Conservation (phyloP, 371 early-diverging fungal species). For the Mucor indicus region DNA sequence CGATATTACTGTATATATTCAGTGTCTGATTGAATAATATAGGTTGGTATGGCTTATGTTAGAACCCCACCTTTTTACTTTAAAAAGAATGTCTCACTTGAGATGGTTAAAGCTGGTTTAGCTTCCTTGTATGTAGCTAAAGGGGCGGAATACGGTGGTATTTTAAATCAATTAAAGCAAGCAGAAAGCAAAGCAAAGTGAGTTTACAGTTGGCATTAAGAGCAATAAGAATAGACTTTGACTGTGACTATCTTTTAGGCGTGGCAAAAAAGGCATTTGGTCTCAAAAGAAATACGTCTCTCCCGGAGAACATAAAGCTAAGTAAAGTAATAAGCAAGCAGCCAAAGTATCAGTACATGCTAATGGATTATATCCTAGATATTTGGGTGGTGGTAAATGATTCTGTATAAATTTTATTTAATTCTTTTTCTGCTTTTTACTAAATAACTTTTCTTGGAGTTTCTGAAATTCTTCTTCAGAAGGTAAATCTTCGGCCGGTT, state of each 20-base stretch:
- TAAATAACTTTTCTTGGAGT: constrained; percentile 48
- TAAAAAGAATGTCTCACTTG: constrained; percentile 62
- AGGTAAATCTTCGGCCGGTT: constrained; percentile 31
- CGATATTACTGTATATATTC: too few relatives aligned
- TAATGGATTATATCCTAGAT: too few relatives aligned
- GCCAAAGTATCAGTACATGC: too few relatives aligned
- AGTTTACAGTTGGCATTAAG: background rate
- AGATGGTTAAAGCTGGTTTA: constrained; percentile 66
- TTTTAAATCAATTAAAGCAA: constrained; percentile 40
- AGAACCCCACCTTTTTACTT: constrained; percentile 40
- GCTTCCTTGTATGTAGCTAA: constrained; percentile 67
- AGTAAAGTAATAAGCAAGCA: too few relatives aligned
- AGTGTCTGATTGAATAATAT: background rate
- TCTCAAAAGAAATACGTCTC: constrained; percentile 33
- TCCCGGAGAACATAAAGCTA: constrained; percentile 44
- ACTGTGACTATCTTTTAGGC: constrained; percentile 8
- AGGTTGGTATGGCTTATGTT: constrained; percentile 67
- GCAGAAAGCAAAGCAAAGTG: constrained; percentile 62
- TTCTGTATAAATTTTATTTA: constrained; percentile 1
- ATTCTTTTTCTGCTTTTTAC: constrained; percentile 26
- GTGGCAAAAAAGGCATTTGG: constrained; percentile 36
- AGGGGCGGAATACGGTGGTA: constrained; percentile 69
- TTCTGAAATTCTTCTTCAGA: constrained; percentile 65
- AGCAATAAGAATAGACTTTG: background rate
- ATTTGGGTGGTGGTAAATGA: background rate